Percentiles rank a stretch among this genome's conserved stretches.
phyloP scores from a whole-genome alignment of 306 rosid genomes.

The Betula pendula region DNA sequence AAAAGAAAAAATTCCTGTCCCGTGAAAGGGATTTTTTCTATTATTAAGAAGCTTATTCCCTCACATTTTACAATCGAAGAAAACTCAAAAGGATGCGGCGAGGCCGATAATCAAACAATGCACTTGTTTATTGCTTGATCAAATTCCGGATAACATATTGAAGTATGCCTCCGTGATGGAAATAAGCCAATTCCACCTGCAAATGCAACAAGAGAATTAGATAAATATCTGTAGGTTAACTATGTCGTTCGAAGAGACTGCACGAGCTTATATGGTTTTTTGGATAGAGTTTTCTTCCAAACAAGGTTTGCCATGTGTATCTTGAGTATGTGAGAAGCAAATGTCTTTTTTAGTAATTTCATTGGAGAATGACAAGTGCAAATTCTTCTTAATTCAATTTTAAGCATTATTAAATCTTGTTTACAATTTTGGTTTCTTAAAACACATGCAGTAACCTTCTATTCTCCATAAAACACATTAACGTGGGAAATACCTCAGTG shows the following conservation, averaged over 20 bases:
- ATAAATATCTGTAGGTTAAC: not conserved
- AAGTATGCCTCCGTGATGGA: slow-evolving; percentile 87
- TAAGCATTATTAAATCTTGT: not conserved
- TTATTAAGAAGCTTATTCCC: slow-evolving; percentile 39
- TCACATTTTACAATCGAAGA: slow-evolving; percentile 33
- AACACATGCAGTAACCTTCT: not conserved
- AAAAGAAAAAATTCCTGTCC: slow-evolving; percentile 32
- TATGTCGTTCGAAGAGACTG: not conserved
- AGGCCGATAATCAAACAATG: slow-evolving; percentile 13
- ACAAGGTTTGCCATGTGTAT: too few relatives aligned
- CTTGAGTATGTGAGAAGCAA: too few relatives aligned
- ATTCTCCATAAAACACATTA: not conserved
- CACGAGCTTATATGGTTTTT: not conserved
- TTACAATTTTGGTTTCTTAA: not conserved
- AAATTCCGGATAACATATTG: slow-evolving; percentile 79
- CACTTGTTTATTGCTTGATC: slow-evolving; percentile 47
- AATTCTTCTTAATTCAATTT: not conserved
- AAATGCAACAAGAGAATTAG: slow-evolving; percentile 23
- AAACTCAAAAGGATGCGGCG: slow-evolving; percentile 10
- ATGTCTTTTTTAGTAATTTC: not conserved
- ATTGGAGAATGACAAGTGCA: not conserved
- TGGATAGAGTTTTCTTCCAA: too few relatives aligned
- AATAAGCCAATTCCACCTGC: slow-evolving; percentile 90
- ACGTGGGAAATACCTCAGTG: slow-evolving; percentile 68
- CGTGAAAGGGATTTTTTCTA: slow-evolving; percentile 32